These are phyloP conservation scores for Dipteronia dyeriana DNA, from an alignment of 345 rosid species.

Conservation along the genomic window DNA sequence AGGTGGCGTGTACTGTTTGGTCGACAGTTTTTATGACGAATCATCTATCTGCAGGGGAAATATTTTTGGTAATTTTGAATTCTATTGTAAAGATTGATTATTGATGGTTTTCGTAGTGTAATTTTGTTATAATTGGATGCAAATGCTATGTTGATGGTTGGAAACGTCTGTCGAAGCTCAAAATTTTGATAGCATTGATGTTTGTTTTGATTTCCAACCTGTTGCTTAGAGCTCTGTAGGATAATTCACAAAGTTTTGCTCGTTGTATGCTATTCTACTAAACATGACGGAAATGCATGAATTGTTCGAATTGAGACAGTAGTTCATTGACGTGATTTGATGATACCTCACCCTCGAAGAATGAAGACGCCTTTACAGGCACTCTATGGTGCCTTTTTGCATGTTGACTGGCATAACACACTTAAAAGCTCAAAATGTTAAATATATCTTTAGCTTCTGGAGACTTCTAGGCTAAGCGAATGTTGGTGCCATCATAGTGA, in stretches of 20 bases:
- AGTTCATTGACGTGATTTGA: neutral
- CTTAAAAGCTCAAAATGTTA: neutral
- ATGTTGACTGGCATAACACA: neutral
- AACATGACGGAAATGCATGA: neutral
- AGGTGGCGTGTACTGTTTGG: slow-evolving; percentile 80
- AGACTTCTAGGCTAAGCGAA: neutral
- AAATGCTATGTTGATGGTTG: neutral
- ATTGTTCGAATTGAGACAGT: neutral
- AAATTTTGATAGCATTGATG: neutral
- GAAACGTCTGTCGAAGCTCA: neutral
- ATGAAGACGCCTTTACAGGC: no score
- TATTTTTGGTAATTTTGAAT: slow-evolving; percentile 46
- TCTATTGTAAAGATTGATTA: neutral
- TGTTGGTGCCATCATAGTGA: neutral
- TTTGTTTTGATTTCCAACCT: neutral
- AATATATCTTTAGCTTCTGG: no score
- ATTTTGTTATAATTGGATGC: no score
- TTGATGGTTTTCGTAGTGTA: neutral
- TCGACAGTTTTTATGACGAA: slow-evolving; percentile 68
- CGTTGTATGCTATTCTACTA: no score
- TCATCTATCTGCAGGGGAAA: slow-evolving; percentile 53
- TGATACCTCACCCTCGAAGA: neutral
- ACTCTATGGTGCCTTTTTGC: neutral
- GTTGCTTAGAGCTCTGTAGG: neutral
- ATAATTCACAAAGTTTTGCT: neutral